Evolutionary conservation across 163 green algal species (phyloP), one percentile per base, ranked within the genome.

Genomic region (Volvox carteri): DNA sequence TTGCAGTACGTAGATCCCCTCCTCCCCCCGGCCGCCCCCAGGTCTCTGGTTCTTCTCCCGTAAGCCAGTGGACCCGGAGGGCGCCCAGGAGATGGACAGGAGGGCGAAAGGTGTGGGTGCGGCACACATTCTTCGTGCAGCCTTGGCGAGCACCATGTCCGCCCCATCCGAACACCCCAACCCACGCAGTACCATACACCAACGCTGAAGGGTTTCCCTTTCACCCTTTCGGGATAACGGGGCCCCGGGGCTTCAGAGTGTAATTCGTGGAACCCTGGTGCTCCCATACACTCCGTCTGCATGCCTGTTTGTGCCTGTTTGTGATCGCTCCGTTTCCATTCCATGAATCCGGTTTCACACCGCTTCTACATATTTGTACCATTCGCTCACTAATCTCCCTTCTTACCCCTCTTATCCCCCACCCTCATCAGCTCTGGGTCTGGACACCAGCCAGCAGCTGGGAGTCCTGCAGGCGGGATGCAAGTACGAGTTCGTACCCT

Each of bases 11-110:
- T 25, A 54, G 50, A n/a, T n/a, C 35, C 58, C 14, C 19, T 2
- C 28, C 35, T 39, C 19, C 67, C 65, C 7, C 30, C 30, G 12
- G 12, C 2, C 18, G n/a, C 37, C 9, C 75, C 33, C 33, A 83
- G 84, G 84, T 30, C 84, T 89, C 33, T 89, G 84, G 84, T 79
- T 84, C 67, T 89, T 89, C 70, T 75, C 70, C 5, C 68, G 84
- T 5, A 52, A 60, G 33, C 67, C 84, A 1, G 28, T 83, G 8
- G 70, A 89, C 84, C 70, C 84, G 2, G 12, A 41, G 52, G 68
- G 46, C 8, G 74, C 84, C 14, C 68, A 68, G 0, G 21, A 16
- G 11, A 79, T 79, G 54, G 35, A 76, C 37, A 3, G 4, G 8
- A 58, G 30, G 12, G 84, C 84, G 6, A 4, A 44, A 60, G 70